phyloP scores from a whole-genome alignment of 179 eudicot species.

The Spergularia azorica region DNA sequence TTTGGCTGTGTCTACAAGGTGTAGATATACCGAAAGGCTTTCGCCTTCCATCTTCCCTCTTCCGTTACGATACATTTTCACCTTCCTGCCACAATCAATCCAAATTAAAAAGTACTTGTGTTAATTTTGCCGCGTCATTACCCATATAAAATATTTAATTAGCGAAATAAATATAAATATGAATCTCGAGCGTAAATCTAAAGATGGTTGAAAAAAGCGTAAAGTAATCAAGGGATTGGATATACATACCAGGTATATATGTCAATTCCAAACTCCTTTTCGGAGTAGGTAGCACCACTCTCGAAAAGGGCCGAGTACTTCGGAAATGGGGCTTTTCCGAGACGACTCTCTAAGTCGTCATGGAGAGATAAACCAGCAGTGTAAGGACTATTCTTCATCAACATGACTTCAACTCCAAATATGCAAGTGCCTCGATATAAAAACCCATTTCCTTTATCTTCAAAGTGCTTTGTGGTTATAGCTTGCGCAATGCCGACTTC shows the following conservation, averaged over 20 bases:
- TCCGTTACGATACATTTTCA: constrained; percentile 1
- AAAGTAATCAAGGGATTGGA: no score
- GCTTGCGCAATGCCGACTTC: background rate
- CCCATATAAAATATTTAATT: no score
- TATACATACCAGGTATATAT: background rate
- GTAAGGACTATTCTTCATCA: background rate
- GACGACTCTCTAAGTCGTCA: background rate
- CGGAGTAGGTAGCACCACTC: background rate
- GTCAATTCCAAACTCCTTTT: background rate
- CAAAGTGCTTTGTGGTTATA: background rate
- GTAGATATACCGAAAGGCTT: background rate
- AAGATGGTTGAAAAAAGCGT: no score
- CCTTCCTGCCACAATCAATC: background rate
- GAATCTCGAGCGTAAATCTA: no score
- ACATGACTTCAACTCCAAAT: background rate
- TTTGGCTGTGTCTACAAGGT: background rate
- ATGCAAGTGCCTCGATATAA: background rate
- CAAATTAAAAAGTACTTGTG: no score
- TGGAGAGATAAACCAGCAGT: background rate
- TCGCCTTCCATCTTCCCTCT: background rate
- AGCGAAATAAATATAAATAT: no score
- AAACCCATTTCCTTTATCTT: background rate
- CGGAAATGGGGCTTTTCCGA: background rate
- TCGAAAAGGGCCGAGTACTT: background rate
- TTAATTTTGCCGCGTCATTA: no score